A percentile compares a stretch with the other conserved stretches of the same genome.
Conservation (phyloP, 2,329 filamentous ascomycete genomes). For the Aspergillus piperis region DNA sequence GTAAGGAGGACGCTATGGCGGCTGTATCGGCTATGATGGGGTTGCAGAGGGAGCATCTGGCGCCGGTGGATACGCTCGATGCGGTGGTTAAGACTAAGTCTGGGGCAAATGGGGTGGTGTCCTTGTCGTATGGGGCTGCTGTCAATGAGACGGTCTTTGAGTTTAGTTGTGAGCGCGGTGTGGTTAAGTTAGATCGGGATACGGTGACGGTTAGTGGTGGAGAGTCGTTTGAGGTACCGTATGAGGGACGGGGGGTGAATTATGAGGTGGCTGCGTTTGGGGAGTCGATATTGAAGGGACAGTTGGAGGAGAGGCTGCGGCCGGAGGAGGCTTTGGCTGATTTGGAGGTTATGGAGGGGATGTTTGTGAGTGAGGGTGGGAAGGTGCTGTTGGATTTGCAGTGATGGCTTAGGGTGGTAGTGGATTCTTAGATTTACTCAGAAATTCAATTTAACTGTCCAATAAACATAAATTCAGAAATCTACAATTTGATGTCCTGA, state of each 20-base stretch:
- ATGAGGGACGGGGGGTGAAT: conserved; percentile 54
- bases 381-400: conserved; percentile 28
- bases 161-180: conserved; percentile 55
- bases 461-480: too few species aligned
- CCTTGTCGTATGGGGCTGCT: conserved; percentile 55
- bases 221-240: conserved; percentile 45
- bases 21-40: conserved; percentile 52
- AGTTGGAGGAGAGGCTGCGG: conserved; percentile 45
- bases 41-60: conserved; percentile 53
- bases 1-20: conserved; percentile 44
- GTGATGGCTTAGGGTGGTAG: too few species aligned
- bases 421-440: too few species aligned
- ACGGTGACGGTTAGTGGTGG: conserved; percentile 36
- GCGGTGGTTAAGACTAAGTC: conserved; percentile 51
- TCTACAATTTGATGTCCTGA: too few species aligned
- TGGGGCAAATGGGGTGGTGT: conserved; percentile 54
- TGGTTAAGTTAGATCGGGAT: conserved; percentile 47
- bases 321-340: conserved; percentile 57
- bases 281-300: conserved; percentile 47
- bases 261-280: conserved; percentile 57
- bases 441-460: background rate
- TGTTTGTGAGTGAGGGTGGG: conserved; percentile 35
- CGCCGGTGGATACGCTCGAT: conserved; percentile 60
- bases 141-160: conserved; percentile 52
- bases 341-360: conserved; percentile 49